A percentile compares a stretch with the other conserved stretches of the same genome.
Evolutionary conservation across 108 stramenopile genomes (phyloP).

Genomic region (Skeletonema tropicum): DNA sequence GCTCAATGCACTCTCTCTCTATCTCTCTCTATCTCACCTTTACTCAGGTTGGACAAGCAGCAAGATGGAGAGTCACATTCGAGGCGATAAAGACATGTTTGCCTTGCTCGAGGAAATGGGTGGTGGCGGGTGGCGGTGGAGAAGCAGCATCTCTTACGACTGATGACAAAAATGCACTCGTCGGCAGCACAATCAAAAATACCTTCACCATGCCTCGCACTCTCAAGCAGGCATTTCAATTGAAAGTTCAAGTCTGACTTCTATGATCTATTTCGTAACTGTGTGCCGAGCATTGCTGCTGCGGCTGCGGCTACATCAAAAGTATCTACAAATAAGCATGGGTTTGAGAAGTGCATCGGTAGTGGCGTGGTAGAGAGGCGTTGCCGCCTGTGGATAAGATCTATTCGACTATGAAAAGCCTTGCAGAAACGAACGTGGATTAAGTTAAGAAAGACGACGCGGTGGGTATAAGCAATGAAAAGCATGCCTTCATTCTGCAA

Average conservation of each 20-base stretch:
- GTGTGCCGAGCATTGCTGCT: conserved; percentile 2
- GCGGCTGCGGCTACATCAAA: neutral
- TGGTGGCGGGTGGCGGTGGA: conserved; percentile 23
- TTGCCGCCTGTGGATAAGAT: conserved; percentile 11
- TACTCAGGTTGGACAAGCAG: too few relatives aligned
- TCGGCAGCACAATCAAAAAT: neutral
- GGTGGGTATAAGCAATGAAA: conserved; percentile 1
- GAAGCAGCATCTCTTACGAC: neutral
- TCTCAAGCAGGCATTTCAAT: conserved; percentile 33
- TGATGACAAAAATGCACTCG: neutral
- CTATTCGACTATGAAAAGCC: conserved; percentile 12
- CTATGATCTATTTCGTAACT: conserved; percentile 45
- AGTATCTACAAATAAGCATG: neutral
- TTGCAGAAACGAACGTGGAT: neutral
- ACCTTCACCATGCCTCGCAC: conserved; percentile 18
- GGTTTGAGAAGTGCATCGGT: conserved; percentile 16
- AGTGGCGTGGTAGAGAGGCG: neutral
- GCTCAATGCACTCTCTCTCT: too few relatives aligned
- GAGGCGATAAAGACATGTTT: too few relatives aligned
- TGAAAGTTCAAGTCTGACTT: conserved; percentile 71
- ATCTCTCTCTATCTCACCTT: too few relatives aligned
- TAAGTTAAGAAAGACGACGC: neutral
- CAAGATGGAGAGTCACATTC: too few relatives aligned
- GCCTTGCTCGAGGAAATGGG: too few relatives aligned
- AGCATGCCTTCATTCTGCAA: conserved; percentile 26